Evolutionary conservation across 2,329 filamentous ascomycete species (phyloP), one percentile per base, ranked within the genome.

Genomic region (Verruconis gallopava): DNA sequence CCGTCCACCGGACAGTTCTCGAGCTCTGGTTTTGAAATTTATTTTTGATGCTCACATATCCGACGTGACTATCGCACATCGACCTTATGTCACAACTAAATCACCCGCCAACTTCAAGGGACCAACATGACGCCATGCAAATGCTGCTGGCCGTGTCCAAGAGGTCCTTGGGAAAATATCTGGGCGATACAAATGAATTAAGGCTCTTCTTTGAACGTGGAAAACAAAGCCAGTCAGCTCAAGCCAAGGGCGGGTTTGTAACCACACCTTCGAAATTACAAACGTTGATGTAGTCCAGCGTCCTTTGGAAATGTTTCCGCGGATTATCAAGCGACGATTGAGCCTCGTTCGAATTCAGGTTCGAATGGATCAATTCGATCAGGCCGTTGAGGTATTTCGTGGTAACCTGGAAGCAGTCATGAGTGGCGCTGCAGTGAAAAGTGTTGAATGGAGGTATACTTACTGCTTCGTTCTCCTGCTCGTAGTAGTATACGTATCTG

Each of bases 401-500:
- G 4, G 91, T 98, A 30, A 98, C 72, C 73, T 77, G 41, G 33
- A 33, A 48, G 53, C n/a, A 42, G n/a, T 25, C n/a, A 14, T 33
- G 55, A 32, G 49, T 38, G 39, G 15, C 5, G 5, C 2, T 17
- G 22, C 6, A 18, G 4, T 15, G 15, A 21, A 30, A 41, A 21
- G 41, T 15, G 30, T 20, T 47, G 11, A 33, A 15, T 37, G 5
- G 21, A 33, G 12, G 25, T n/a, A 19, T 17, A 61, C 71, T 63
- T 61, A 75, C 91, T 50, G 88, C 88, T 65, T 98, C 91, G 62
- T 98, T 98, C 58, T 94, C 85, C 61, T 98, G 89, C 62, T 98
- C 91, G 66, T 95, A 98, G 67, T 96, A 98, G 63, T 98, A 98
- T 41, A 96, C 88, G 59, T 98, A 98, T 61, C 91, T 79, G 61